Evolutionary conservation across 83 land plant genomes (phyloP).

Genomic region (Larix sibirica): DNA sequence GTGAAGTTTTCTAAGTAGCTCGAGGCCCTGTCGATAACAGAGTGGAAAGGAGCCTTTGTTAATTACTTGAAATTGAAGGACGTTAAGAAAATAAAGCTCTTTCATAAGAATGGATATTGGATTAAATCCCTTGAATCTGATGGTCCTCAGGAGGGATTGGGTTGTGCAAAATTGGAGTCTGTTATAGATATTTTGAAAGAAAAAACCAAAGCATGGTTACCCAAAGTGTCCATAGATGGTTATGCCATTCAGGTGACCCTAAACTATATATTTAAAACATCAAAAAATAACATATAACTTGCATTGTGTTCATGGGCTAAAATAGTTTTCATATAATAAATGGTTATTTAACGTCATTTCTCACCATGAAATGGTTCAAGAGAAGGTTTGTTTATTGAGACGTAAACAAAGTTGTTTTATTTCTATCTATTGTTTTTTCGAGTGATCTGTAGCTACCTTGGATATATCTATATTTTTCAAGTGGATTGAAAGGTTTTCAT

Average conservation of each 20-base stretch:
- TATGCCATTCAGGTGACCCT: slow-evolving; percentile 2
- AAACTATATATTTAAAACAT: no score
- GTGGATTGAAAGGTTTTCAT: no score
- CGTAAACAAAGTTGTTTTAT: no score
- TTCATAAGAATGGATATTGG: background rate
- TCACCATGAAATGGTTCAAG: no score
- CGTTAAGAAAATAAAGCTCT: slow-evolving; percentile 35
- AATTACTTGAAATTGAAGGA: slow-evolving; percentile 65
- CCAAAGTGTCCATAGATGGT: background rate
- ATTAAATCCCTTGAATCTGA: background rate
- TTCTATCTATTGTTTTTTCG: no score
- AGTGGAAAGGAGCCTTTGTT: slow-evolving; percentile 82
- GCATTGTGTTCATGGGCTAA: no score
- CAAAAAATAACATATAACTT: no score
- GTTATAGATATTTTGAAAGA: background rate
- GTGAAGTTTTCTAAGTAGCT: slow-evolving; percentile 93
- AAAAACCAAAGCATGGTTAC: background rate
- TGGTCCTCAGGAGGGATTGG: background rate
- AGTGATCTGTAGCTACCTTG: no score
- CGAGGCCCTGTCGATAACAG: slow-evolving; percentile 80
- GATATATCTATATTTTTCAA: no score
- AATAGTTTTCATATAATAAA: no score
- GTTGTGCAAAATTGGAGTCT: background rate
- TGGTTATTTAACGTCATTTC: no score
- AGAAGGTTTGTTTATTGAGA: no score